phyloP scores from a whole-genome alignment of 192 early-diverging fungal species.

The Bifiguratus adelaidae region DNA sequence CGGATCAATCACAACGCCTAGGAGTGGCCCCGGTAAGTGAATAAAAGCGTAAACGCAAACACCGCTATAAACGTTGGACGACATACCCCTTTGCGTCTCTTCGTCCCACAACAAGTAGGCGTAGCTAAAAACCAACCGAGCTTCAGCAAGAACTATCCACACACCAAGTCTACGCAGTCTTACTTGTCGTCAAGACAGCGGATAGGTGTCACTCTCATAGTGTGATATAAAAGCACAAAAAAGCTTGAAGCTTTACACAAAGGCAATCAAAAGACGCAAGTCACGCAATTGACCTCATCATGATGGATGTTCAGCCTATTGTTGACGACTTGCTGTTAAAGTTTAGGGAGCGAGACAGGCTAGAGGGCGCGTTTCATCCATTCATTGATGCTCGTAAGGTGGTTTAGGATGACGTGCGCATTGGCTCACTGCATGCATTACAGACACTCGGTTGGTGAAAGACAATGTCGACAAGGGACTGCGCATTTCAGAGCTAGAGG shows the following conservation, averaged over 20 bases:
- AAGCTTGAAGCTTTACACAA: no score
- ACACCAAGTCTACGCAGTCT: no score
- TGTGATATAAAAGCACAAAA: no score
- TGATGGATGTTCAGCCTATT: no score
- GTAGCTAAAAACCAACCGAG: no score
- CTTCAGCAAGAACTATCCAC: no score
- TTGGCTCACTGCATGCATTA: background rate
- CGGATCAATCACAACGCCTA: slow-evolving; percentile 18
- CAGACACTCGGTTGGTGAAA: slow-evolving; percentile 33
- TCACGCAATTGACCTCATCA: no score
- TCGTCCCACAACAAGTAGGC: slow-evolving; percentile 18
- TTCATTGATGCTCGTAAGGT: slow-evolving; percentile 37
- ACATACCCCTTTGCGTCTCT: no score
- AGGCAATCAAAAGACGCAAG: no score
- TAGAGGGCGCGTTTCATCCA: slow-evolving; percentile 30
- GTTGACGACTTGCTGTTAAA: slow-evolving; percentile 22
- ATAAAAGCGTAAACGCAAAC: no score
- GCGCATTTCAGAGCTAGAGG: slow-evolving; percentile 25
- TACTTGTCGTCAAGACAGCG: slow-evolving; percentile 23
- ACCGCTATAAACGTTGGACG: no score
- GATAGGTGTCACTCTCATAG: slow-evolving; percentile 21
- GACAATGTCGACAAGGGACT: slow-evolving; percentile 24
- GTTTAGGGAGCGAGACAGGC: slow-evolving; percentile 24
- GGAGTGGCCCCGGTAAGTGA: no score
- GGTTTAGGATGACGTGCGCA: background rate